Evolutionary conservation across 495 filamentous ascomycete genomes (phyloP).

Genomic region (Penicillium malachiteum): DNA sequence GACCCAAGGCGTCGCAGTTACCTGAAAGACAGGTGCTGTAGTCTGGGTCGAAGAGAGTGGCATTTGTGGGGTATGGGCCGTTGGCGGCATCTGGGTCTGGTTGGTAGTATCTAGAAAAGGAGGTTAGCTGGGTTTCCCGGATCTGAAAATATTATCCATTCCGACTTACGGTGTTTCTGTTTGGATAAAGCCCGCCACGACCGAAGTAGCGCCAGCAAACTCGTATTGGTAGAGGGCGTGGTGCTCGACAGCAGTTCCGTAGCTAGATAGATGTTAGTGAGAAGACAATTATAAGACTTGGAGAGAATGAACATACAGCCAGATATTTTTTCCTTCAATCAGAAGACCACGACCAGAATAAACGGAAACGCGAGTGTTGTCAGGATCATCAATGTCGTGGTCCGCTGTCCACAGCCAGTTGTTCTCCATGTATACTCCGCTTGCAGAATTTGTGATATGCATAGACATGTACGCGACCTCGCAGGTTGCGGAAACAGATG

Average conservation of each 20-base stretch:
- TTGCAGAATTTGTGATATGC: conserved; percentile 58
- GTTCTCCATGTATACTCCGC: conserved; percentile 62
- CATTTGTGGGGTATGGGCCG: conserved; percentile 51
- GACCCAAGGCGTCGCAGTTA: conserved; percentile 64
- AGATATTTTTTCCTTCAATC: conserved; percentile 55
- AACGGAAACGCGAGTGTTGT: conserved; percentile 60
- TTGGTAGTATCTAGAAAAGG: conserved; percentile 52
- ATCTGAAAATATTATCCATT: neutral
- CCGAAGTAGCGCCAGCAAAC: conserved; percentile 62
- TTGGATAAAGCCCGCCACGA: conserved; percentile 76
- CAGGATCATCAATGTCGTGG: conserved; percentile 66
- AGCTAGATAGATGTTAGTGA: conserved; percentile 25
- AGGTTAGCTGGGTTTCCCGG: neutral
- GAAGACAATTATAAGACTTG: neutral
- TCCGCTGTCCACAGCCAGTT: conserved; percentile 71
- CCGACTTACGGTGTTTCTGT: conserved; percentile 67
- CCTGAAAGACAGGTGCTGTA: conserved; percentile 49
- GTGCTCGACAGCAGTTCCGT: conserved; percentile 77
- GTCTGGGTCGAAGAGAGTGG: conserved; percentile 57
- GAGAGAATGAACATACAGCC: conserved; percentile 48
- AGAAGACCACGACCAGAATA: conserved; percentile 68
- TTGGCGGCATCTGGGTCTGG: conserved; percentile 59
- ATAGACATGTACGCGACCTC: conserved; percentile 66
- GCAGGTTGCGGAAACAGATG: conserved; percentile 44
- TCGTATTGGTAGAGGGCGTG: conserved; percentile 81